Percentiles rank a stretch among this genome's conserved stretches.
Conservation (phyloP, 257 asterid species). For the Cynanchum wilfordii region DNA sequence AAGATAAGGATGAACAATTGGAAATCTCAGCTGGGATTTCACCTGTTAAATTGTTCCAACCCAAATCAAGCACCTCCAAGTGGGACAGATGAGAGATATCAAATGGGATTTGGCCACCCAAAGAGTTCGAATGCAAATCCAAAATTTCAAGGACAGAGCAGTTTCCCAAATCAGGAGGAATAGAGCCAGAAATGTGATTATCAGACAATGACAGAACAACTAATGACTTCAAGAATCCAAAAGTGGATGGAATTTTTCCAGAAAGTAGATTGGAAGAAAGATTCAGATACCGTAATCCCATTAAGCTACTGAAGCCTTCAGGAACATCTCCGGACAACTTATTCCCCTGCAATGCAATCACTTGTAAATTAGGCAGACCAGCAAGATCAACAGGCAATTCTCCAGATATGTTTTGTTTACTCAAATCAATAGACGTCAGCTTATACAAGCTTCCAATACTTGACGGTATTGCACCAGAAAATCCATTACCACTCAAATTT, state of each 20-base stretch:
- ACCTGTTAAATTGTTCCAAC: constrained; percentile 54
- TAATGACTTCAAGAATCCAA: constrained; percentile 61
- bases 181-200: constrained; percentile 46
- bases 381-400: constrained; percentile 50
- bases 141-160: constrained; percentile 51
- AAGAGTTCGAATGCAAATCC: constrained; percentile 46
- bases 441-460: constrained; percentile 57
- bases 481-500: constrained; percentile 56
- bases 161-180: constrained; percentile 58
- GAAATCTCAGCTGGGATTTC: constrained; percentile 49
- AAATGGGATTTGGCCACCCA: constrained; percentile 45
- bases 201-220: constrained; percentile 50
- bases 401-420: constrained; percentile 58
- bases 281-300: constrained; percentile 50
- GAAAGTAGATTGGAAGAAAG: constrained; percentile 59
- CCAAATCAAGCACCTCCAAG: constrained; percentile 51
- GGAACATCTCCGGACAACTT: constrained; percentile 50
- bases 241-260: constrained; percentile 54
- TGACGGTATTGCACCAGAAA: constrained; percentile 45
- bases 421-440: constrained; percentile 49
- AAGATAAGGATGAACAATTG: constrained; percentile 46
- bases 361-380: constrained; percentile 67
- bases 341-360: constrained; percentile 65
- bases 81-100: constrained; percentile 41
- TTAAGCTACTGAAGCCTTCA: constrained; percentile 65